phyloP scores from a whole-genome alignment of 2,329 filamentous ascomycete genomes.

The Colletotrichum aenigma region DNA sequence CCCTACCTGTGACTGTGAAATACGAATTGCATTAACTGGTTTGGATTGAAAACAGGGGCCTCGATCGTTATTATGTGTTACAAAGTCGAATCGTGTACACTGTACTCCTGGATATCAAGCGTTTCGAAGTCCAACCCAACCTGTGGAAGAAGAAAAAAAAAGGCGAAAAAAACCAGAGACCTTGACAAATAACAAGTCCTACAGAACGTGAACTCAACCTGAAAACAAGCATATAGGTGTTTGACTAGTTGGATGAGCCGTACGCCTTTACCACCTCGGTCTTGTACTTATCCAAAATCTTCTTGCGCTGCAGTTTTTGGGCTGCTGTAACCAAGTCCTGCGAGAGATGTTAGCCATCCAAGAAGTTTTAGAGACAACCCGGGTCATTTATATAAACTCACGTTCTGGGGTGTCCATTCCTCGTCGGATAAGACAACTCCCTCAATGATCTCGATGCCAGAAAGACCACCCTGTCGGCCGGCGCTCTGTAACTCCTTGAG shows the following conservation, averaged over 20 bases:
- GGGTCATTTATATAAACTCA: conserved; percentile 45
- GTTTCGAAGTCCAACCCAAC: conserved; percentile 6
- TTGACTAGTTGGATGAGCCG: conserved; percentile 32
- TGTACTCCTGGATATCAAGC: conserved; percentile 21
- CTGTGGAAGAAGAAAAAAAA: neutral
- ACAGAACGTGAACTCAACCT: neutral
- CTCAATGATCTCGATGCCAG: conserved; percentile 72
- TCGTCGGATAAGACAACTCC: conserved; percentile 74
- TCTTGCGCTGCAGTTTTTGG: conserved; percentile 75
- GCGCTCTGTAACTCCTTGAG: conserved; percentile 67
- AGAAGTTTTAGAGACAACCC: neutral
- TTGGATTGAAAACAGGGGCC: neutral
- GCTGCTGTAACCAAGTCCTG: conserved; percentile 71
- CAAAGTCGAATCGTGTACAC: conserved; percentile 3
- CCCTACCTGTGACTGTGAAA: neutral
- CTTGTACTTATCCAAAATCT: conserved; percentile 66
- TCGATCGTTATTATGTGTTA: neutral
- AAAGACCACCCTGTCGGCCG: conserved; percentile 66
- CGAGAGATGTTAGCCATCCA: conserved; percentile 27
- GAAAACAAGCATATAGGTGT: neutral
- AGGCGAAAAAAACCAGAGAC: neutral
- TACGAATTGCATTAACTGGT: neutral
- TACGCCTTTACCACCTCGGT: conserved; percentile 68
- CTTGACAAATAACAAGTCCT: neutral
- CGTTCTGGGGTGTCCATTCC: conserved; percentile 78